Evolutionary conservation across 2,329 filamentous ascomycete genomes (phyloP), one percentile per base, ranked within the genome.

Genomic region (Alternaria consortialis): DNA sequence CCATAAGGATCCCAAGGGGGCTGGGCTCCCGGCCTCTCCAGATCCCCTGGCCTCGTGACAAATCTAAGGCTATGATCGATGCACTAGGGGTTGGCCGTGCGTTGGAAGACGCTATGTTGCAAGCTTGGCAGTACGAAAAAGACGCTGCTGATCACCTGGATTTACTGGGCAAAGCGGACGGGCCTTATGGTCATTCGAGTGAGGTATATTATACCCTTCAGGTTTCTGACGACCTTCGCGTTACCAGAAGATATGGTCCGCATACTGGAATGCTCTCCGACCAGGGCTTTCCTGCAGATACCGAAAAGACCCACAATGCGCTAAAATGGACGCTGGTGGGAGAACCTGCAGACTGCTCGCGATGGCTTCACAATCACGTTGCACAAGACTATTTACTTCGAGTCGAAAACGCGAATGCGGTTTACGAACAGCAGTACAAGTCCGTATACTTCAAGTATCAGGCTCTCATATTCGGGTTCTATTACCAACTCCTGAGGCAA

Each of bases 31-130:
- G 47, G 11, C 15, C 48, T 9, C 34, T 39, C 20, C 48, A 52
- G 13, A 52, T 39, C 7, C 40, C 48, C 2, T 52, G 47, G 47
- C 47, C 47, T 51, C 47, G 31, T 20, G 31, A 51, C 32, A 39
- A n/a, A 11, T 32, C 47, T 25, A 17, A 51, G 17, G 27, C 47
- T 1, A 51, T 51, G 47, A 51, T 51, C 2, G 32, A 51, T 25
- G 47, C 20, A 11, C 47, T 51, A 2, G 47, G 47, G 3, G 47
- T 51, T 17, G 20, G 20, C 5, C 32, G 47, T 5, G 2, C 20
- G 7, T 29, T 51, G 20, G 42, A 44, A 2, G 5, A n/a, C 11
- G 3, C 15, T 5, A 44, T 44, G 42, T 4, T n/a, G 6, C 23
- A 29, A 5, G 13, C 42, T 8, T 44, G 42, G 42, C 12, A 44